Conservation (phyloP, 2,329 filamentous ascomycete species). For the Xylariaceae sp. region DNA sequence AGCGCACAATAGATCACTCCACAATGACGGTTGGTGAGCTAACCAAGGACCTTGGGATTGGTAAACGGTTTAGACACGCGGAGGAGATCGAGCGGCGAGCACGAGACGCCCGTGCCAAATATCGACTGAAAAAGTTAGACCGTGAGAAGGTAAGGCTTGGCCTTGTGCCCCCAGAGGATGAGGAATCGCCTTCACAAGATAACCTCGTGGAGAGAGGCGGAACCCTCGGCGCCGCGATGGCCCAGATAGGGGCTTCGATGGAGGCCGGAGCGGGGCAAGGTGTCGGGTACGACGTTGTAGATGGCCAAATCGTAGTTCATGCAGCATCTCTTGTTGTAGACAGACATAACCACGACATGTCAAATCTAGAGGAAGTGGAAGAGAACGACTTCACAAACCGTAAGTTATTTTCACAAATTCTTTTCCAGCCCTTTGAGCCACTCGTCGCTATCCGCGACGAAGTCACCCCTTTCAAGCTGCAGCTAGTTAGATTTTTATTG, state of each 20-base stretch:
- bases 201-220: constrained; percentile 25
- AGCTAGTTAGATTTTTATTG: not conserved
- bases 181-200: constrained; percentile 12
- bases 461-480: not conserved
- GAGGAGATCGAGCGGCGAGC: constrained; percentile 68
- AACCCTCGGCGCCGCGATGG: constrained; percentile 21
- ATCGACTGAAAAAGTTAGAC: constrained; percentile 39
- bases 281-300: constrained; percentile 52
- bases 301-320: constrained; percentile 70
- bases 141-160: constrained; percentile 35
- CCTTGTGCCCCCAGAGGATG: constrained; percentile 21
- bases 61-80: constrained; percentile 71
- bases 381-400: constrained; percentile 72
- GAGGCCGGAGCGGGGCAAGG: constrained; percentile 31
- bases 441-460: not conserved
- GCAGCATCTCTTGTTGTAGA: constrained; percentile 65
- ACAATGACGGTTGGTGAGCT: constrained; percentile 69
- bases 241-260: constrained; percentile 22
- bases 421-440: not conserved
- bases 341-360: constrained; percentile 54
- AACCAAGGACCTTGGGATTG: constrained; percentile 64
- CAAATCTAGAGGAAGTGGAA: constrained; percentile 57
- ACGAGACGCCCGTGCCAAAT: constrained; percentile 37
- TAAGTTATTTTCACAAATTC: constrained; percentile 3
- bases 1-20: constrained; percentile 59